A percentile compares a stretch with the other conserved stretches of the same genome.
These are phyloP conservation scores for Fremontodendron californicum DNA, from an alignment of 345 rosid species.

Conservation along the genomic window DNA sequence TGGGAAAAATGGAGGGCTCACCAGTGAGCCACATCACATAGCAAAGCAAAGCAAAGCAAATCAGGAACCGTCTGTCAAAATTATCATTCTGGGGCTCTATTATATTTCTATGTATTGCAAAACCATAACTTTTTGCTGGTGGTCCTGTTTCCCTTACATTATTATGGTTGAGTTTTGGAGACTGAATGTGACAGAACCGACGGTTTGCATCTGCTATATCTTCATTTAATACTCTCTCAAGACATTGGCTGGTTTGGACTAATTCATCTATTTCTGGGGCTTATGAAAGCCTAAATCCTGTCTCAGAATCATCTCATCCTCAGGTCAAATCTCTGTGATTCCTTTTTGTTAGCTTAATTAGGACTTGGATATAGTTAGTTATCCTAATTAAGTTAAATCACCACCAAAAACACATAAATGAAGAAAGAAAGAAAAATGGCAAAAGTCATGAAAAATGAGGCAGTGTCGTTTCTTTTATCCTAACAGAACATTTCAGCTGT, in stretches of 20 bases:
- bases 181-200: conserved; percentile 9
- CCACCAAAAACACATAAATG: neutral
- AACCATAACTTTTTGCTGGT: conserved; percentile 9
- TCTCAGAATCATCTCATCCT: neutral
- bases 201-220: neutral
- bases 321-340: neutral
- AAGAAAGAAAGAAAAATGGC: neutral
- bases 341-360: neutral
- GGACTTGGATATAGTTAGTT: neutral
- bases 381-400: neutral
- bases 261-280: neutral
- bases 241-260: neutral
- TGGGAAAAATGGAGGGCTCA: conserved; percentile 7
- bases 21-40: conserved; percentile 17
- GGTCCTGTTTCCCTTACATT: conserved; percentile 22
- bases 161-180: neutral
- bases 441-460: neutral
- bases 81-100: neutral
- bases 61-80: conserved; percentile 10
- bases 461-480: neutral
- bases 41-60: neutral
- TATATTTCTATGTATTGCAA: neutral
- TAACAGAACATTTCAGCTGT: neutral
- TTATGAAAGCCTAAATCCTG: neutral
- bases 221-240: neutral